Percentiles rank a stretch among this genome's conserved stretches.
These are phyloP conservation scores for Podaxis sp. DNA, from an alignment of 768 basidiomycete species.

Conservation along the genomic window DNA sequence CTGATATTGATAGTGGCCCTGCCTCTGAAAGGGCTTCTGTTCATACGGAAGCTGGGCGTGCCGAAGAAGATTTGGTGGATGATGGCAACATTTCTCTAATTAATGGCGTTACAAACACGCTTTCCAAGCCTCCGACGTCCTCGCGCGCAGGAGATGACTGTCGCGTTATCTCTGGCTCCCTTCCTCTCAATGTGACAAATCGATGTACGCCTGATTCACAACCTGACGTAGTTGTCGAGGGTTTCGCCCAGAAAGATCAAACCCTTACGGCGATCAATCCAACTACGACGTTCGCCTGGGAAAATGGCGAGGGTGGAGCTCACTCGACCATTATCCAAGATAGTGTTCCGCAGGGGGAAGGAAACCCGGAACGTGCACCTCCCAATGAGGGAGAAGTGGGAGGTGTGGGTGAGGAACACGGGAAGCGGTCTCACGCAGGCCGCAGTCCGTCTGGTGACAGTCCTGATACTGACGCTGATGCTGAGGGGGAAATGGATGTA, in stretches of 20 bases:
- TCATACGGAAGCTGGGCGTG: background rate
- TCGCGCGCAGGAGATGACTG: background rate
- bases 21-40: background rate
- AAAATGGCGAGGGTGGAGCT: background rate
- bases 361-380: background rate
- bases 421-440: background rate
- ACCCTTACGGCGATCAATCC: background rate
- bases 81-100: background rate
- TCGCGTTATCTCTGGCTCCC: background rate
- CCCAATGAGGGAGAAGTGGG: constrained; percentile 2
- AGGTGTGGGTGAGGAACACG: constrained; percentile 17
- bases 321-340: background rate
- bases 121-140: background rate
- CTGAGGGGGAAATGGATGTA: constrained; percentile 36
- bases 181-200: background rate
- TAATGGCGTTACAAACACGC: background rate
- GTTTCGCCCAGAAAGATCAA: background rate
- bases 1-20: background rate
- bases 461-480: constrained; percentile 28
- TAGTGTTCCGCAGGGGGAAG: background rate
- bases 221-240: background rate
- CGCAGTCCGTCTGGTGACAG: constrained; percentile 16
- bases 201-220: background rate
- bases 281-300: background rate
- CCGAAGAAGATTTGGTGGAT: background rate